These are phyloP conservation scores for Flaveria ramosissima DNA, from an alignment of 129 eudicot species.

Conservation along the genomic window DNA sequence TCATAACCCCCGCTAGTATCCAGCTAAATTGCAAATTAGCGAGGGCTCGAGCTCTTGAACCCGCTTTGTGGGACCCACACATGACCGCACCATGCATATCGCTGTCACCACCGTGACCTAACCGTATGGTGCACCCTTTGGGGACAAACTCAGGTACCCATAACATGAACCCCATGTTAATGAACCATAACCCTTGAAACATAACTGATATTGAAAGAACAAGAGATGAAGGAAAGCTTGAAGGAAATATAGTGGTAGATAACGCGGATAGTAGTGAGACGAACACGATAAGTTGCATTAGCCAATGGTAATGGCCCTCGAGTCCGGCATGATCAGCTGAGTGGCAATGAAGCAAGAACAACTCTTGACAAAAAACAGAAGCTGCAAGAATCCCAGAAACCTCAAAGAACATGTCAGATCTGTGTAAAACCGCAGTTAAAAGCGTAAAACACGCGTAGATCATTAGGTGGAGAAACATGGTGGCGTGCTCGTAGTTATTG, in stretches of 20 bases:
- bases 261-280: slow-evolving; percentile 54
- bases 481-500: slow-evolving; percentile 68
- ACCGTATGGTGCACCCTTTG: slow-evolving; percentile 51
- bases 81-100: slow-evolving; percentile 58
- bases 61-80: slow-evolving; percentile 61
- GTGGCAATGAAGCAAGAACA: slow-evolving; percentile 73
- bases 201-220: slow-evolving; percentile 63
- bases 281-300: slow-evolving; percentile 64
- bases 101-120: slow-evolving; percentile 35
- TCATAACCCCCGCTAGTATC: slow-evolving; percentile 61
- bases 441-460: slow-evolving; percentile 67
- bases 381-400: slow-evolving; percentile 66
- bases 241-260: slow-evolving; percentile 46
- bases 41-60: slow-evolving; percentile 59
- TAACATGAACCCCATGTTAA: slow-evolving; percentile 75
- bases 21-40: slow-evolving; percentile 89
- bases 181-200: slow-evolving; percentile 81
- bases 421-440: slow-evolving; percentile 38
- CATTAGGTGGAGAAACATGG: slow-evolving; percentile 71
- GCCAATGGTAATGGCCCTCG: slow-evolving; percentile 96
- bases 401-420: slow-evolving; percentile 43
- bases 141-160: slow-evolving; percentile 74
- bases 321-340: slow-evolving; percentile 78
- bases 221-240: slow-evolving; percentile 58
- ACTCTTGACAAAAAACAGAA: slow-evolving; percentile 78